Evolutionary conservation across 345 rosid genomes (phyloP), one percentile per base, ranked within the genome.

Genomic region (Citrus glauca): DNA sequence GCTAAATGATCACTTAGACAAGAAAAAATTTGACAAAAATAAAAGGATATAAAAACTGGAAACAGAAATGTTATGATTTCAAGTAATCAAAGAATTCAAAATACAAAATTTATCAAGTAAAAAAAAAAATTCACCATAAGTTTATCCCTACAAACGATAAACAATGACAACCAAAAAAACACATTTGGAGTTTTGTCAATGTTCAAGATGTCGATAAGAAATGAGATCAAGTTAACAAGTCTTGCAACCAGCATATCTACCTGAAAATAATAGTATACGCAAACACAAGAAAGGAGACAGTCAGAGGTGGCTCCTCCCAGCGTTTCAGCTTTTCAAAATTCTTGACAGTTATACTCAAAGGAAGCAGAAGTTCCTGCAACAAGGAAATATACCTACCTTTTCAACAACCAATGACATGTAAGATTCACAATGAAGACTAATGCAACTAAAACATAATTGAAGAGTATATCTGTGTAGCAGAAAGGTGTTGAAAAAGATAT

Each of bases 261-360:
- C 99, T 96, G 88, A 96, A 85, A 82, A 92, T 88, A 69, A 93
- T 79, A 1, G 92, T 85, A 82, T 90, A 93, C 24, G 87, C 81
- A 71, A 89, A 82, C 28, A 88, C 93, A 75, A 93, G 97, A 86
- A 93, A 93, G 50, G 91, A 87, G 76, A 90, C 50, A 16, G 99
- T 96, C 86, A 92, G 71, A 71, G 85, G 89, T 60, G 99, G 99
- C 84, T 93, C 92, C 81, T 96, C 98, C 99, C 99, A 96, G 10
- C 83, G 82, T 83, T 91, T 84, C 74, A 96, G 90, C 82, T 87
- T 90, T 72, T 91, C 94, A 81, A 92, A 86, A 74, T 84, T 89
- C 83, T 84, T 87, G 79, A 89, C 89, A 66, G 82, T 71, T 72
- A 91, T 56, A 70, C 89, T 80, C 80, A 96, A 66, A 68, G 99